These are phyloP conservation scores for Erysiphe pulchra DNA, from an alignment of 2,329 filamentous ascomycete genomes.

Conservation along the genomic window DNA sequence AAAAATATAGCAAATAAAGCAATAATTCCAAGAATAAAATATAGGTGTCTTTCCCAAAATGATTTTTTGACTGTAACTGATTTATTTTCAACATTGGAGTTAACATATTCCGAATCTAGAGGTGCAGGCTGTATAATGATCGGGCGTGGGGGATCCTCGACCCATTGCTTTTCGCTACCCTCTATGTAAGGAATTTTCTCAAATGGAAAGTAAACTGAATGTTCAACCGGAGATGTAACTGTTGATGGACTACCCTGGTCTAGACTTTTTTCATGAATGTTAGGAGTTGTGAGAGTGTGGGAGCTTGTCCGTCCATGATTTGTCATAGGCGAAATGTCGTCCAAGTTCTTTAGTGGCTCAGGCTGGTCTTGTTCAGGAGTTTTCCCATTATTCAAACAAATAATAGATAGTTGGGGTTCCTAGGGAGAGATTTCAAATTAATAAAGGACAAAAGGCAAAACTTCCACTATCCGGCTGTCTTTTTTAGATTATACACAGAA, in stretches of 20 bases:
- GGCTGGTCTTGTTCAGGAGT: background rate
- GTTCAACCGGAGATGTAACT: background rate
- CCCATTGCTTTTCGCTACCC: background rate
- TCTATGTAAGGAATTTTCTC: background rate
- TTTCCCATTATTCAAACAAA: background rate
- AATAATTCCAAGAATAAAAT: constrained; percentile 4
- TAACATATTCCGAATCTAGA: background rate
- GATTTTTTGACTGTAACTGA: constrained; percentile 1
- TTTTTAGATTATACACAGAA: too few relatives aligned
- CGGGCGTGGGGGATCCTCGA: background rate
- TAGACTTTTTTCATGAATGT: background rate
- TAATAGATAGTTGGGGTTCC: background rate
- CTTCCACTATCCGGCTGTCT: too few relatives aligned
- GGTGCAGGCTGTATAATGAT: background rate
- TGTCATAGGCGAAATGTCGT: background rate
- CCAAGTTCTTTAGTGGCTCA: background rate
- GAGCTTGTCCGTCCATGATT: background rate
- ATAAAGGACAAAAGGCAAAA: too few relatives aligned
- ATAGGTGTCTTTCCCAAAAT: constrained; percentile 5
- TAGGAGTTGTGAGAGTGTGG: background rate
- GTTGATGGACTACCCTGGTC: background rate
- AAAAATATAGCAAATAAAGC: constrained; percentile 3
- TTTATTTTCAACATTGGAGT: constrained; percentile 5
- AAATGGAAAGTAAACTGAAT: background rate
- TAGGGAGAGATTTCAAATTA: background rate